Evolutionary conservation across 2,329 filamentous ascomycete species (phyloP), one percentile per base, ranked within the genome.

Genomic region (Sporothrix mexicana): DNA sequence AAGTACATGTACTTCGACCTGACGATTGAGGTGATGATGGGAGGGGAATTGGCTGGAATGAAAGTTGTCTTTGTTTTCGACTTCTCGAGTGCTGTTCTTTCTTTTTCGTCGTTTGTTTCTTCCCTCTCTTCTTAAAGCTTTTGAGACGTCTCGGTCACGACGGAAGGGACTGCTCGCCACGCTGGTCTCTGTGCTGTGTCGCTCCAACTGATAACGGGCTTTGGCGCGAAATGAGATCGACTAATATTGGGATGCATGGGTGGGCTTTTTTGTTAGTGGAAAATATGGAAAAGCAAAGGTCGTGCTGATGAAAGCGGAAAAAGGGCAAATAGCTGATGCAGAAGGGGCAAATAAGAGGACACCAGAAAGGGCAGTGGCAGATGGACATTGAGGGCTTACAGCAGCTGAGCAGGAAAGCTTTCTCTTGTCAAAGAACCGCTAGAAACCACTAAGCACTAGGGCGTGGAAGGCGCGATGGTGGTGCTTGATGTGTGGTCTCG

Each of bases 381-480:
- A 36, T 36, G 30, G 30, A 36, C 30, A 36, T 36, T 36, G 12
- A 25, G n/a, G 36, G 61, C 41, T 47, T 47, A 47, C 41, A 47
- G 61, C 10, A 43, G 20, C 8, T n/a, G 47, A 25, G 41, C 41
- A 25, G 41, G 61, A 10, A 47, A 25, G 12, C 12, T 25, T 25
- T 41, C 61, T 15, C 61, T 43, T 47, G 41, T 41, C 61, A 15
- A 66, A 36, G 30, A 57, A 25, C 12, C 53, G 53, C 53, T 30
- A 57, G 30, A 36, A 55, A 25, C 51, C 51, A 23, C 20, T 55
- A 55, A 66, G n/a, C 61, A 66, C 61, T 47, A 66, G 61, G 41
- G 20, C 61, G 8, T 49, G 45, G 45, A 13, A 67, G 43, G 64
- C 45, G 45, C 43, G 62, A 45, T 25, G 36, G 59, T 7, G 59